A percentile compares a stretch with the other conserved stretches of the same genome.
phyloP scores from a whole-genome alignment of 805 yeast species.

The Saccharomyces paradoxus region DNA sequence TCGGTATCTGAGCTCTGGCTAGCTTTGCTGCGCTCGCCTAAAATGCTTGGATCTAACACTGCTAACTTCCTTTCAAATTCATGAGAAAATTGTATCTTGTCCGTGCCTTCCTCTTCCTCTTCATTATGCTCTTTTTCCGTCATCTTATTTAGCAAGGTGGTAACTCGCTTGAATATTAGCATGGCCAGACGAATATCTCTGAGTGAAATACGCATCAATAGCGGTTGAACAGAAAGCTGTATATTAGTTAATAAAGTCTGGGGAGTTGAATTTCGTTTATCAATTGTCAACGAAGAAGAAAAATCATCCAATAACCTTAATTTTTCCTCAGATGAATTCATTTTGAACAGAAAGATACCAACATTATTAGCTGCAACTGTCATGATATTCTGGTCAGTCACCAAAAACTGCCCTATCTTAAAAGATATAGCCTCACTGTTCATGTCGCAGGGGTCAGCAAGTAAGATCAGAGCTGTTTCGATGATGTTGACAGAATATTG shows the following conservation, averaged over 20 bases:
- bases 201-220: constrained; percentile 72
- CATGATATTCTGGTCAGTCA: constrained; percentile 59
- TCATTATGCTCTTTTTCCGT: constrained; percentile 7
- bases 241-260: constrained; percentile 54
- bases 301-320: constrained; percentile 83
- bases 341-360: constrained; percentile 77
- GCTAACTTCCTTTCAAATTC: constrained; percentile 49
- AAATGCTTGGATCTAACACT: constrained; percentile 37
- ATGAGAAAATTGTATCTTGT: constrained; percentile 40
- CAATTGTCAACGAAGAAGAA: constrained; percentile 66
- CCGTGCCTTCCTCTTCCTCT: constrained; percentile 21
- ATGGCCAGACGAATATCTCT: constrained; percentile 80
- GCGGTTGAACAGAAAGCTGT: constrained; percentile 67
- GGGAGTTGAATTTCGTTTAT: constrained; percentile 55
- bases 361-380: constrained; percentile 66
- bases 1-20: constrained; percentile 33
- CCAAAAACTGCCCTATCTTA: constrained; percentile 68
- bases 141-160: constrained; percentile 36
- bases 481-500: constrained; percentile 61
- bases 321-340: constrained; percentile 58
- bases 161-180: constrained; percentile 63
- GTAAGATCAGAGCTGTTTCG: constrained; percentile 65
- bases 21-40: constrained; percentile 52
- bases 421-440: constrained; percentile 85
- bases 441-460: constrained; percentile 66